Evolutionary conservation across 305 asterid species (phyloP), one percentile per base, ranked within the genome.

Genomic region (Fraxinus nigra): DNA sequence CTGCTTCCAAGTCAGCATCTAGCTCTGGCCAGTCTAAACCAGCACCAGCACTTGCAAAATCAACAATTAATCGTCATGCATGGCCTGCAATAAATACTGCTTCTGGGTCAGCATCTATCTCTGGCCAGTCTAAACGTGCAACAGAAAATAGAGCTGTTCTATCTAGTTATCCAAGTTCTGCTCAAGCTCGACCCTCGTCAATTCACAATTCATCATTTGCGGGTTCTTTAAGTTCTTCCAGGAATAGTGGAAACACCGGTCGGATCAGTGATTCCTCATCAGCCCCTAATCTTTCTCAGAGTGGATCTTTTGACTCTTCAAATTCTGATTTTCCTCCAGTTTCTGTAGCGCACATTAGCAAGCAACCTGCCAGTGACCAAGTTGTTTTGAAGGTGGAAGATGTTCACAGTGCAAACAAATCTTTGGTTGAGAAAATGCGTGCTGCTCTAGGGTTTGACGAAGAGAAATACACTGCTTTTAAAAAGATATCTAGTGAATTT

Each of bases 401-500:
- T 88, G 89, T 94, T 75, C 98, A 92, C 1, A 87, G 91, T 63
- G 97, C 99, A 37, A 97, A 97, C 91, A 92, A 92, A 85, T 87
- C 96, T 63, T 87, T 93, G 84, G 92, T 93, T 85, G 99, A 94
- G 86, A 93, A 92, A 88, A 94, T 97, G 86, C 97, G 87, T n/a
- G 48, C 46, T 35, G 97, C 97, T 84, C 86, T 97, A 63, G 90
- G 90, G 67, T 92, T 85, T 78, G 96, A 94, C 81, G 88, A 91
- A 84, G 97, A 90, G 54, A 97, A 93, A 85, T 94, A 87, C 81
- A 76, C 88, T 78, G 89, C 92, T 77, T 97, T 97, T 85, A 97
- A 89, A 85, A 94, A 85, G 81, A 87, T 93, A 67, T 94, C 99
- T 67, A 92, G 89, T 56, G 95, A 93, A 86, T 97, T 89, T 84